Conservation (phyloP, 2,329 filamentous ascomycete genomes). For the Aspergillus sp. region DNA sequence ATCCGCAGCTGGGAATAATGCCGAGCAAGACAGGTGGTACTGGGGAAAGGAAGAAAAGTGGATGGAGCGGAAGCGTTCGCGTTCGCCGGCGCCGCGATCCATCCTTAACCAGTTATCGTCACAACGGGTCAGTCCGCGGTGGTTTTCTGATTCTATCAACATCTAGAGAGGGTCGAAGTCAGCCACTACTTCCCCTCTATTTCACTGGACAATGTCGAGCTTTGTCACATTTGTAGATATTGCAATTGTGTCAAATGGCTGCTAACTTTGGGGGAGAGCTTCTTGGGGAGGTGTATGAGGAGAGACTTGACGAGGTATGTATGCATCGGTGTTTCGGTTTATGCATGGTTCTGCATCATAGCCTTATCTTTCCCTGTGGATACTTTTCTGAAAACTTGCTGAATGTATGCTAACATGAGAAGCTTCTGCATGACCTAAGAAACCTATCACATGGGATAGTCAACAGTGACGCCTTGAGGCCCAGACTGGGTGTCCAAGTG, state of each 20-base stretch:
- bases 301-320: slow-evolving; percentile 54
- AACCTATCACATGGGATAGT: slow-evolving; percentile 26
- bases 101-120: background rate
- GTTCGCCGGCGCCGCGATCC: background rate
- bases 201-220: background rate
- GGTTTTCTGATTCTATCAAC: background rate
- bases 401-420: background rate
- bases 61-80: slow-evolving; percentile 1
- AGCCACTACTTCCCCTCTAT: background rate
- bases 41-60: background rate
- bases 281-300: slow-evolving; percentile 53
- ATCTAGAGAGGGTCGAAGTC: background rate
- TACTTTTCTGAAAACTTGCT: background rate
- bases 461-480: slow-evolving; percentile 9
- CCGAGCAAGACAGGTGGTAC: background rate
- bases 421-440: slow-evolving; percentile 36
- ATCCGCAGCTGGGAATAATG: background rate
- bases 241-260: slow-evolving; percentile 24
- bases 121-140: background rate
- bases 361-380: background rate
- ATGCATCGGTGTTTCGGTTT: background rate
- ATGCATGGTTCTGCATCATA: background rate
- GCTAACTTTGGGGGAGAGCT: slow-evolving; percentile 54
- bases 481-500: slow-evolving; percentile 46
- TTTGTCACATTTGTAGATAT: no score